These are phyloP conservation scores for Euclidium syriacum DNA, from an alignment of 345 rosid genomes.

Conservation along the genomic window DNA sequence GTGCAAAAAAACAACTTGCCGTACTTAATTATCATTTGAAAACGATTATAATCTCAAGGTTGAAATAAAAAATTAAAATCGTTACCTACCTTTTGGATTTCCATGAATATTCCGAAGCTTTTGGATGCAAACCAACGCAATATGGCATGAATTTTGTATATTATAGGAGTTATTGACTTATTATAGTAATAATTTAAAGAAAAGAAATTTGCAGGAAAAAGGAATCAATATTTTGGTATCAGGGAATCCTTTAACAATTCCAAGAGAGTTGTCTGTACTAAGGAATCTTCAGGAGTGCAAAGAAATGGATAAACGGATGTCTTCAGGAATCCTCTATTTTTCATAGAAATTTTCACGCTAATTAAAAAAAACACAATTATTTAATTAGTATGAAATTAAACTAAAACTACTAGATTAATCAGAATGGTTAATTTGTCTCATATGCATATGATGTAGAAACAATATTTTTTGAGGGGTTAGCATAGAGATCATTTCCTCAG, in stretches of 20 bases:
- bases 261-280: slow-evolving; percentile 18
- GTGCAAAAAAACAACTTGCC: too few relatives aligned
- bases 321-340: not conserved
- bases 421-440: too few relatives aligned
- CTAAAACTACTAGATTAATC: too few relatives aligned
- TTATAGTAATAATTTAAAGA: not conserved
- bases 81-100: too few relatives aligned
- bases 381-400: too few relatives aligned
- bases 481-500: too few relatives aligned
- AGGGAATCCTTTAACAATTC: slow-evolving; percentile 17
- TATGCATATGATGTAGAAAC: too few relatives aligned
- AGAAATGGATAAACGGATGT: slow-evolving; percentile 3
- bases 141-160: not conserved
- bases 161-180: not conserved
- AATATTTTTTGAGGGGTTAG: too few relatives aligned
- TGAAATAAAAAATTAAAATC: too few relatives aligned
- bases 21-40: too few relatives aligned
- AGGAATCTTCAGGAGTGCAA: slow-evolving; percentile 22
- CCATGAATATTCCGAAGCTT: not conserved
- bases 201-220: not conserved
- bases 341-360: not conserved
- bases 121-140: not conserved
- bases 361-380: too few relatives aligned
- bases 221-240: slow-evolving; percentile 9
- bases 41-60: too few relatives aligned